Evolutionary conservation across 768 basidiomycete species (phyloP), one percentile per base, ranked within the genome.

Genomic region (Austroboletus eburneus): DNA sequence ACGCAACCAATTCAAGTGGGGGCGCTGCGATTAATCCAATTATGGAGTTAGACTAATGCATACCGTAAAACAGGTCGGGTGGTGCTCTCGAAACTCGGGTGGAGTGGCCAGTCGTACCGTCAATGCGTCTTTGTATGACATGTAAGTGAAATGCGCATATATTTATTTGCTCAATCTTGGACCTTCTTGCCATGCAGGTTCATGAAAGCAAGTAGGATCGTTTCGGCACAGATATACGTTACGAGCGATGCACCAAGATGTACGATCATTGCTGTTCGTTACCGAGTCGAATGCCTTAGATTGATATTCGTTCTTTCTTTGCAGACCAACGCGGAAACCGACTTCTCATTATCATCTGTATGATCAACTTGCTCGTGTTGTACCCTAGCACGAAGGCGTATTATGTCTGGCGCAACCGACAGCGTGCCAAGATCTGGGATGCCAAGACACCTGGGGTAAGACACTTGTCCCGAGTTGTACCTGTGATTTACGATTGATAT

Each of bases 61-160:
- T 3, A 18, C 4, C 12, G 36, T n/a, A n/a, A n/a, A 8, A 41
- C 29, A 69, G 66, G 76, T 80, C 9, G 78, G 64, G 17, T 81
- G 78, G 80, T 78, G 77, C 52, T 81, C 79, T 14, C 74, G 78
- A 24, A 81, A 82, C 48, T 68, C 79, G 0, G 80, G 79, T 23
- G 77, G 71, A 3, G 80, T 82, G 10, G 78, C 79, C 6, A 77
- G 77, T 46, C 69, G 80, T 12, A 81, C 79, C 0, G 78, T 81
- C 40, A 79, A 77, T 43, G 79, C 77, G 0, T 80, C 80, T 2
- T 40, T 81, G 40, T 81, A 80, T 52, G 81, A 81, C 55, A 80
- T 80, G 78, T 69, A 10, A 9, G 48, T 40, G n/a, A 35, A 7
- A 2, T 5, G 4, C 34, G 17, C n/a, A n/a, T n/a, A n/a, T n/a